These are phyloP conservation scores for Allantophomopsis cytisporea DNA, from an alignment of 2,329 filamentous ascomycete species.

Conservation along the genomic window DNA sequence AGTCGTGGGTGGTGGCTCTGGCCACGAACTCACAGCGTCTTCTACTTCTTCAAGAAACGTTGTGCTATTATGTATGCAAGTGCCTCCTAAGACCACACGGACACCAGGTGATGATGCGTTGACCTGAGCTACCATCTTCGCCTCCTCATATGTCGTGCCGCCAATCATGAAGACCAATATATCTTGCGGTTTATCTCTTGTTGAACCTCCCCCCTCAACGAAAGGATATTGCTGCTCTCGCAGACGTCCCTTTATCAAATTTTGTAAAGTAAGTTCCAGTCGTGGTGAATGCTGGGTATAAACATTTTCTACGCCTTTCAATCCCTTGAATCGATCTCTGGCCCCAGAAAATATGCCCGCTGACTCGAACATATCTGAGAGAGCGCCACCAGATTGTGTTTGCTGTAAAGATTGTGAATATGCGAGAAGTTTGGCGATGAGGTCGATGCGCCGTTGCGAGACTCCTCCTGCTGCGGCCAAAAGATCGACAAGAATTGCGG, in stretches of 20 bases:
- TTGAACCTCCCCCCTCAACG: constrained; percentile 74
- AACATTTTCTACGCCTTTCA: constrained; percentile 97
- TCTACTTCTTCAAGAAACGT: constrained; percentile 88
- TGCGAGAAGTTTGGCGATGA: constrained; percentile 68
- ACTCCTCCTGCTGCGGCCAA: constrained; percentile 76
- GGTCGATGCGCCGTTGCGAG: constrained; percentile 57
- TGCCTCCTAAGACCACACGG: constrained; percentile 79
- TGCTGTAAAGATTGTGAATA: constrained; percentile 84
- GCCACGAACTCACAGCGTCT: constrained; percentile 78
- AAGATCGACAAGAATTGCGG: constrained; percentile 77
- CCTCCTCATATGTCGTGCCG: constrained; percentile 90
- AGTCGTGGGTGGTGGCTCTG: constrained; percentile 36
- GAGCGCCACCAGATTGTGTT: constrained; percentile 59
- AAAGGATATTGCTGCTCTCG: constrained; percentile 87
- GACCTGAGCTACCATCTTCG: constrained; percentile 88
- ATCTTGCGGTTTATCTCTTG: constrained; percentile 91
- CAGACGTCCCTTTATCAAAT: constrained; percentile 81
- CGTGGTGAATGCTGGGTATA: constrained; percentile 95
- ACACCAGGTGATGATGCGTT: constrained; percentile 85
- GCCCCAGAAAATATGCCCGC: constrained; percentile 84
- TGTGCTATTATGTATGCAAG: constrained; percentile 73
- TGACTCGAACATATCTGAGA: constrained; percentile 85
- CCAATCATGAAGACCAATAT: constrained; percentile 91
- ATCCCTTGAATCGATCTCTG: constrained; percentile 76
- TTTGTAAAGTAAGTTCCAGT: constrained; percentile 77